A percentile compares a stretch with the other conserved stretches of the same genome.
phyloP scores from a whole-genome alignment of 768 basidiomycete species.

The Inosperma sp. region DNA sequence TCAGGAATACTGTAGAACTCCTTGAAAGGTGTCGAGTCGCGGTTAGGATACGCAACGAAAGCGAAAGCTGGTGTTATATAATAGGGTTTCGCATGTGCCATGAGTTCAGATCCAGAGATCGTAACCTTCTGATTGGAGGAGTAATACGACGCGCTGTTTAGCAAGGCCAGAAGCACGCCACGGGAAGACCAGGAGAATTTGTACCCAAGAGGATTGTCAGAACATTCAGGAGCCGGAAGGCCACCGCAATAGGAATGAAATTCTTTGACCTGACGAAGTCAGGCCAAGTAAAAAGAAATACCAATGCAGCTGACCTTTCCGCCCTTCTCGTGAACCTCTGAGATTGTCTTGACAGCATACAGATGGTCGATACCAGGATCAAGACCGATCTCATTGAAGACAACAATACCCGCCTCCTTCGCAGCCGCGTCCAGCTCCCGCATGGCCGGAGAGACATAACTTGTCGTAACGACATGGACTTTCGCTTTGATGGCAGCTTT shows the following conservation, averaged over 20 bases:
- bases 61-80: slow-evolving; percentile 94
- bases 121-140: slow-evolving; percentile 58
- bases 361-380: slow-evolving; percentile 95
- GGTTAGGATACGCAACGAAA: slow-evolving; percentile 96
- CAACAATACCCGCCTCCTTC: slow-evolving; percentile 84
- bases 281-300: slow-evolving; percentile 2
- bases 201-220: slow-evolving; percentile 95
- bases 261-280: slow-evolving; percentile 59
- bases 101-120: slow-evolving; percentile 77
- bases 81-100: slow-evolving; percentile 89
- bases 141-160: slow-evolving; percentile 84
- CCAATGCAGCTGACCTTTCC: slow-evolving; percentile 64
- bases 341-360: slow-evolving; percentile 91
- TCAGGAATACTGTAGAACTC: slow-evolving; percentile 93
- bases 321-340: slow-evolving; percentile 89
- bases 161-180: slow-evolving; percentile 90
- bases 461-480: slow-evolving; percentile 93
- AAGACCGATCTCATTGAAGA: slow-evolving; percentile 97
- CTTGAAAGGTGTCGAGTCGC: slow-evolving; percentile 86
- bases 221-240: slow-evolving; percentile 85
- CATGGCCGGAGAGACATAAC: slow-evolving; percentile 91
- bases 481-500: slow-evolving; percentile 85
- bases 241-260: slow-evolving; percentile 97
- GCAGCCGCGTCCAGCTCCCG: slow-evolving; percentile 75
- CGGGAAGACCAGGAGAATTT: slow-evolving; percentile 99